Evolutionary conservation across 208 protist species (phyloP).

Genomic region (Paratrypanosoma confusum): DNA sequence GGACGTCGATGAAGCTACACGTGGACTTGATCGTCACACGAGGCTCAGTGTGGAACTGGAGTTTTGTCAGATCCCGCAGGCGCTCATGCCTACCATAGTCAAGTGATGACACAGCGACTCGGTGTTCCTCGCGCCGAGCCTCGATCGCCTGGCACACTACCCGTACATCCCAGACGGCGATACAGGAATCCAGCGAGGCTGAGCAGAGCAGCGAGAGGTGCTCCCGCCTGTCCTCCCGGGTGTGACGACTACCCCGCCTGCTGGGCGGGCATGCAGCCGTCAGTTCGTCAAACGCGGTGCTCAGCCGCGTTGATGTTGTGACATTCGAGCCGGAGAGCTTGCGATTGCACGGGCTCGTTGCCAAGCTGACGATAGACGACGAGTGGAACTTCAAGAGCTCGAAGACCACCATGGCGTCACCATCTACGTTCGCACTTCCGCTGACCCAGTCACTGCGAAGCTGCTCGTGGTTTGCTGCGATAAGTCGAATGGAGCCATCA

Average conservation of each 20-base stretch:
- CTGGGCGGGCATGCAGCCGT: slow-evolving; percentile 10
- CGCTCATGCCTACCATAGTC: too few species aligned
- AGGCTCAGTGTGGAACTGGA: too few species aligned
- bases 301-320: slow-evolving; percentile 37
- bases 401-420: slow-evolving; percentile 60
- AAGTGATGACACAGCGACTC: neutral
- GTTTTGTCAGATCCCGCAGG: too few species aligned
- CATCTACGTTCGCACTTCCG: slow-evolving; percentile 28
- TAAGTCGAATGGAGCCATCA: slow-evolving; percentile 72
- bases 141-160: slow-evolving; percentile 71
- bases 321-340: slow-evolving; percentile 27
- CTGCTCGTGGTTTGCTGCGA: slow-evolving; percentile 40
- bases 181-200: slow-evolving; percentile 66
- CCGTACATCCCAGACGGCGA: slow-evolving; percentile 75
- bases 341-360: slow-evolving; percentile 57
- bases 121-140: slow-evolving; percentile 16
- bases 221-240: slow-evolving; percentile 23
- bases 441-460: slow-evolving; percentile 42
- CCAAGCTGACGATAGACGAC: slow-evolving; percentile 52
- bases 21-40: slow-evolving; percentile 44
- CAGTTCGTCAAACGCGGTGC: slow-evolving; percentile 22
- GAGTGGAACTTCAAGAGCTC: slow-evolving; percentile 78
- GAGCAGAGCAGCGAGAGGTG: slow-evolving; percentile 77
- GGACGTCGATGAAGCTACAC: slow-evolving; percentile 62
- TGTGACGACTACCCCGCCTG: too few species aligned